phyloP scores from a whole-genome alignment of 768 basidiomycete genomes.

The Leccinum rimulosum region DNA sequence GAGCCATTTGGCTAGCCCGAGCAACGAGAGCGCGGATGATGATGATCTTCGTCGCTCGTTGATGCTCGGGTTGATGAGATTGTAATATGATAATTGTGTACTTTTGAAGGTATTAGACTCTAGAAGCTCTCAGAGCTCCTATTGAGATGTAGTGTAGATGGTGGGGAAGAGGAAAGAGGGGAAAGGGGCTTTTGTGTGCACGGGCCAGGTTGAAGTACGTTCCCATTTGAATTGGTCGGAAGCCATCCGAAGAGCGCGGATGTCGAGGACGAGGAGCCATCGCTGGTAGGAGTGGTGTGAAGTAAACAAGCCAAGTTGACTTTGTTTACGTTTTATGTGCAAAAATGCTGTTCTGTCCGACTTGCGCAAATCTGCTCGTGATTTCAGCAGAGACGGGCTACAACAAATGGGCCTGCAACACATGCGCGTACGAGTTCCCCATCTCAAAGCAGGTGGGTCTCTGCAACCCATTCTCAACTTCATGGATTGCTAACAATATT shows the following conservation, averaged over 20 bases:
- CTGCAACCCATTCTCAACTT: neutral
- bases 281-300: too few species aligned
- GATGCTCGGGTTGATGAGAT: neutral
- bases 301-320: too few species aligned
- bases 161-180: neutral
- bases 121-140: neutral
- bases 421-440: slow-evolving; percentile 89
- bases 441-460: slow-evolving; percentile 23
- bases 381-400: slow-evolving; percentile 75
- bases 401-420: slow-evolving; percentile 92
- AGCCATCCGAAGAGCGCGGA: neutral
- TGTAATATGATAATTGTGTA: neutral
- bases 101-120: neutral
- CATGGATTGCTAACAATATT: neutral
- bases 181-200: neutral
- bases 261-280: too few species aligned
- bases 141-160: neutral
- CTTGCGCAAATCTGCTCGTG: slow-evolving; percentile 84
- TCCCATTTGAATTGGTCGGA: too few species aligned
- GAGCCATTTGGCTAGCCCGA: neutral
- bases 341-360: slow-evolving; percentile 94
- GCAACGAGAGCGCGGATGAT: neutral
- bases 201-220: too few species aligned
- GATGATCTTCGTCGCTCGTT: slow-evolving; percentile 6
- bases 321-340: neutral